A percentile compares a stretch with the other conserved stretches of the same genome.
These are phyloP conservation scores for Macadamia tetraphylla DNA, from an alignment of 164 flowering plant species.

Conservation along the genomic window DNA sequence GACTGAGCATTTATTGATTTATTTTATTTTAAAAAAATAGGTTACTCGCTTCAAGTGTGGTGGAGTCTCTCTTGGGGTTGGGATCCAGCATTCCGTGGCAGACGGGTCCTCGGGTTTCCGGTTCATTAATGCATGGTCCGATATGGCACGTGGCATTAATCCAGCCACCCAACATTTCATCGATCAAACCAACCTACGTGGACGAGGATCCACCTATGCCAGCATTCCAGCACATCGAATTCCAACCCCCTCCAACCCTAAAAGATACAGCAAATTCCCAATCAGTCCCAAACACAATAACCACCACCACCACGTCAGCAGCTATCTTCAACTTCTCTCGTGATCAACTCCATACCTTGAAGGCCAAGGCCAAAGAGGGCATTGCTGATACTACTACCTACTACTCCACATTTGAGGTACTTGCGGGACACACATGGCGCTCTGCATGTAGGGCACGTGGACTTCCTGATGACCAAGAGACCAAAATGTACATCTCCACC, in stretches of 20 bases:
- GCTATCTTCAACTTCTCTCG: constrained; percentile 12
- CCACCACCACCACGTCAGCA: too few relatives aligned
- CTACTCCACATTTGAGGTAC: constrained; percentile 3
- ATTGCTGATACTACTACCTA: background rate
- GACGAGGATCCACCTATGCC: constrained; percentile 57
- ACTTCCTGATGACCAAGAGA: constrained; percentile 12
- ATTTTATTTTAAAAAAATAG: background rate
- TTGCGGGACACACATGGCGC: constrained; percentile 27
- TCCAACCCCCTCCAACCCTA: constrained; percentile 47
- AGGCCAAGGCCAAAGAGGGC: constrained; percentile 10
- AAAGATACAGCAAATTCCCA: background rate
- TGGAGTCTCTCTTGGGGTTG: constrained; percentile 59
- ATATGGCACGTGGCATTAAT: constrained; percentile 56
- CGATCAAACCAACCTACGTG: constrained; percentile 45
- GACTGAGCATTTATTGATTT: too few relatives aligned
- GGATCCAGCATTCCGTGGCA: constrained; percentile 55
- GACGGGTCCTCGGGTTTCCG: constrained; percentile 58
- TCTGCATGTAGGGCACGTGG: constrained; percentile 23
- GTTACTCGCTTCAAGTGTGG: constrained; percentile 50
- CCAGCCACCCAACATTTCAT: constrained; percentile 45
- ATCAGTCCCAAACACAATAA: too few relatives aligned
- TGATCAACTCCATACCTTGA: constrained; percentile 16
- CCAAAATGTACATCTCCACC: constrained; percentile 15
- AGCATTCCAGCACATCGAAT: constrained; percentile 49
- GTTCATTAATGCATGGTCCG: constrained; percentile 20